These are phyloP conservation scores for Plasmodium berghei DNA, from an alignment of 169 alveolate species.

Conservation along the genomic window DNA sequence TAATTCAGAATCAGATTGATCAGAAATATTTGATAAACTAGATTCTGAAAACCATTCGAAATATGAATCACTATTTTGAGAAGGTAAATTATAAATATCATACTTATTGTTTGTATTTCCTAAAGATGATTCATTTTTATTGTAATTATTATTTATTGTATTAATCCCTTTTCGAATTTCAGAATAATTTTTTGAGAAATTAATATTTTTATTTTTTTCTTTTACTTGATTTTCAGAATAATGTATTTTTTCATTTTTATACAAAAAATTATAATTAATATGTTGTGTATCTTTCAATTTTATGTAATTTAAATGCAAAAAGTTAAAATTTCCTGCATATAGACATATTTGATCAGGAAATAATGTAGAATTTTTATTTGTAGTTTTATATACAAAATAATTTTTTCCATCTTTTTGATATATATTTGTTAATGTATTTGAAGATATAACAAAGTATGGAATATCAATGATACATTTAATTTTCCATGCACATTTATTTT, in stretches of 20 bases:
- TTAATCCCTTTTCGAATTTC: background rate
- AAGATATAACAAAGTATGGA: conserved; percentile 71
- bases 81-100: background rate
- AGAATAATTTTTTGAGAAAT: background rate
- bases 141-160: background rate
- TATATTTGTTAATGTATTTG: conserved; percentile 47
- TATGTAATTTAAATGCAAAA: conserved; percentile 49
- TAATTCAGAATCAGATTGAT: background rate
- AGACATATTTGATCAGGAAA: conserved; percentile 50
- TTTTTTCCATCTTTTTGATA: conserved; percentile 28
- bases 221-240: conserved; percentile 26
- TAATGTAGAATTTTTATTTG: conserved; percentile 18
- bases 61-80: background rate
- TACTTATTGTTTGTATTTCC: background rate
- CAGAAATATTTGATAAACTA: background rate
- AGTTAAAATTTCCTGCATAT: conserved; percentile 54
- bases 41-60: background rate
- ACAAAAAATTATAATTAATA: conserved; percentile 71
- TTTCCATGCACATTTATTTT: conserved; percentile 44
- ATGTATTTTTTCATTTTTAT: conserved; percentile 45
- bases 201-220: conserved; percentile 28
- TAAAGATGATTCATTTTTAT: background rate
- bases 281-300: conserved; percentile 43
- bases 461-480: conserved; percentile 22
- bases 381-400: conserved; percentile 57